Conservation (phyloP, 2,329 filamentous ascomycete species). For the Penicillium sp. region DNA sequence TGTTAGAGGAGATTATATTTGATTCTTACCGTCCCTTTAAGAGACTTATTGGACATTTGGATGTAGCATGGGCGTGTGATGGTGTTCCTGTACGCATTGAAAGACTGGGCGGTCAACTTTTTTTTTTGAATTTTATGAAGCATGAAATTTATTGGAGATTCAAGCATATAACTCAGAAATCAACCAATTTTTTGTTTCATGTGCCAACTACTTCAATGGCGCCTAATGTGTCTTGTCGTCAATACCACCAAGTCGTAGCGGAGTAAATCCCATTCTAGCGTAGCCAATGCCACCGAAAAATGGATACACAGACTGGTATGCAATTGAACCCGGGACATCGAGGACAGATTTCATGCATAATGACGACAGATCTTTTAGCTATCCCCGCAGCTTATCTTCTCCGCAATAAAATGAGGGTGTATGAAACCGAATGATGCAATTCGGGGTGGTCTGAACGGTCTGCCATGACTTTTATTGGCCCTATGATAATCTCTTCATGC, state of each 20-base stretch:
- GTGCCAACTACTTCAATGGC: background rate
- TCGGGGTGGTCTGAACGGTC: background rate
- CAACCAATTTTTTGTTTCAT: background rate
- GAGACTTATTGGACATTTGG: background rate
- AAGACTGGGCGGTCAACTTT: constrained; percentile 11
- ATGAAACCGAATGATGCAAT: background rate
- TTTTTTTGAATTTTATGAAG: background rate
- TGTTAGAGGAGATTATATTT: constrained; percentile 26
- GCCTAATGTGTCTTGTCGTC: background rate
- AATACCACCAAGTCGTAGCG: too few relatives aligned
- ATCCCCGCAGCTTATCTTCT: background rate
- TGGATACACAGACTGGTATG: too few relatives aligned
- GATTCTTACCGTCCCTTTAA: constrained; percentile 9
- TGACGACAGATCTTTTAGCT: background rate
- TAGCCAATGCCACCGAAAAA: too few relatives aligned
- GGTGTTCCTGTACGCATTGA: constrained; percentile 21
- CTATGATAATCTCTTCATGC: background rate
- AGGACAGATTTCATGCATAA: background rate
- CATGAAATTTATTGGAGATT: background rate
- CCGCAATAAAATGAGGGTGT: background rate
- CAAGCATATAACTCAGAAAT: background rate
- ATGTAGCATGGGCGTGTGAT: constrained; percentile 10
- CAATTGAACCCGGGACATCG: background rate
- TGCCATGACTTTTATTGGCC: background rate
- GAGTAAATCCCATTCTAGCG: too few relatives aligned